These are phyloP conservation scores for Xylariaceae sp. DNA, from an alignment of 2,329 filamentous ascomycete species.

Conservation along the genomic window DNA sequence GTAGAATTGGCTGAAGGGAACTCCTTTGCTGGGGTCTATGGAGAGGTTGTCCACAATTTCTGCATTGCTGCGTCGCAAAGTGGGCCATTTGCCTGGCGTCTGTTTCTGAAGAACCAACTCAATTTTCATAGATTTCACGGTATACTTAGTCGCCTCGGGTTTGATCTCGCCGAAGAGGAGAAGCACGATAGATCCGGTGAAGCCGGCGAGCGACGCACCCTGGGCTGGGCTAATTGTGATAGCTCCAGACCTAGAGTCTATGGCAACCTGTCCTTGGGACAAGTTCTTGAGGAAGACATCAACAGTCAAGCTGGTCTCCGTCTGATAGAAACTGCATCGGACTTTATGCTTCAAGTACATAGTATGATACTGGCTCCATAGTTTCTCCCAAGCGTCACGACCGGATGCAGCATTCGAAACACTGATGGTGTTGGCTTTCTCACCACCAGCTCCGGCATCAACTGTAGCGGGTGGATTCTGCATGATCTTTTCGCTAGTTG, in stretches of 20 bases:
- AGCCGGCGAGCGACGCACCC: constrained; percentile 57
- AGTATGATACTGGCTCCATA: constrained; percentile 32
- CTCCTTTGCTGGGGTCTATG: constrained; percentile 18
- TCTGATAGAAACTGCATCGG: constrained; percentile 52
- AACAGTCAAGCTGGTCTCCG: constrained; percentile 44
- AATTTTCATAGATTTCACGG: constrained; percentile 78
- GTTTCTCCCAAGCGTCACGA: constrained; percentile 27
- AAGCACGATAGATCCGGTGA: constrained; percentile 61
- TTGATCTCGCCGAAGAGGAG: constrained; percentile 72
- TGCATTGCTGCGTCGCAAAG: constrained; percentile 55
- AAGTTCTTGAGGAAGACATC: constrained; percentile 51
- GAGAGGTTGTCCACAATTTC: constrained; percentile 39
- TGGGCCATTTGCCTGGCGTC: constrained; percentile 71
- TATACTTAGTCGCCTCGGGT: constrained; percentile 63
- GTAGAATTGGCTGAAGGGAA: constrained; percentile 32
- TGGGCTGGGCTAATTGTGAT: constrained; percentile 31
- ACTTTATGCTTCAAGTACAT: constrained; percentile 42
- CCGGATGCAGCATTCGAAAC: background rate
- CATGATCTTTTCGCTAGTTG: constrained; percentile 26
- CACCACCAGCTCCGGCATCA: background rate
- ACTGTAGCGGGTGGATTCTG: constrained; percentile 14
- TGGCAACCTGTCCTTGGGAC: constrained; percentile 48
- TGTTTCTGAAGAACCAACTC: constrained; percentile 77
- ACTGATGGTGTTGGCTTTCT: background rate
- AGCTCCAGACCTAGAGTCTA: constrained; percentile 42